These are phyloP conservation scores for Ceratobasidium sp. DNA, from an alignment of 1,284 basidiomycete genomes.

Conservation along the genomic window DNA sequence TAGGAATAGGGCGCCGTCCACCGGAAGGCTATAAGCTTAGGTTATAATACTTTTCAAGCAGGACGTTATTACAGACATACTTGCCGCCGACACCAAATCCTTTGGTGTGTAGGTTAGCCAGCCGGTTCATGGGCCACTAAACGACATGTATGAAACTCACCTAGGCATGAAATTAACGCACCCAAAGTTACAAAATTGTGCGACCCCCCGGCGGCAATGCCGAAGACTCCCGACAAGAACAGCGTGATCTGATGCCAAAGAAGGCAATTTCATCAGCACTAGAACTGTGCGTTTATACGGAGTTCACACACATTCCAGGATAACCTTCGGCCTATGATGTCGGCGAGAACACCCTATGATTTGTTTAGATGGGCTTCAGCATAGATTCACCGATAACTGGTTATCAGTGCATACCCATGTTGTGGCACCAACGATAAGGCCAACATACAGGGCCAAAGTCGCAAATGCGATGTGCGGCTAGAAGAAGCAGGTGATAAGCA, in stretches of 20 bases:
- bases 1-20: slow-evolving; percentile 64
- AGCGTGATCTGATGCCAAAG: slow-evolving; percentile 58
- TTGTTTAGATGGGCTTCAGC: background rate
- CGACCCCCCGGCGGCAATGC: slow-evolving; percentile 63
- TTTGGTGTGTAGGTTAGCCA: background rate
- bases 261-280: slow-evolving; percentile 10
- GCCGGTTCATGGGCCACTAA: background rate
- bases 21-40: slow-evolving; percentile 54
- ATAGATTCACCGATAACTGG: too few relatives aligned
- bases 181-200: slow-evolving; percentile 61
- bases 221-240: slow-evolving; percentile 65
- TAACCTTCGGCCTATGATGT: slow-evolving; percentile 59
- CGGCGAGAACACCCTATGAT: slow-evolving; percentile 56
- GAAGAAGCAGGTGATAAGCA: background rate
- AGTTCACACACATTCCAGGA: slow-evolving; percentile 54
- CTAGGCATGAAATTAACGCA: slow-evolving; percentile 58
- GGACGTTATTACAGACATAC: slow-evolving; percentile 48
- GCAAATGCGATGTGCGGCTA: slow-evolving; percentile 55
- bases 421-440: slow-evolving; percentile 64
- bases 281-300: background rate
- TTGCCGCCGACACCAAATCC: slow-evolving; percentile 68
- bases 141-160: background rate
- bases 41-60: slow-evolving; percentile 18
- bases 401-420: too few relatives aligned
- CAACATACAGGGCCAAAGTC: slow-evolving; percentile 64